Evolutionary conservation across 108 stramenopile species (phyloP), one percentile per base, ranked within the genome.

Genomic region (Nannochloropsis gaditana): DNA sequence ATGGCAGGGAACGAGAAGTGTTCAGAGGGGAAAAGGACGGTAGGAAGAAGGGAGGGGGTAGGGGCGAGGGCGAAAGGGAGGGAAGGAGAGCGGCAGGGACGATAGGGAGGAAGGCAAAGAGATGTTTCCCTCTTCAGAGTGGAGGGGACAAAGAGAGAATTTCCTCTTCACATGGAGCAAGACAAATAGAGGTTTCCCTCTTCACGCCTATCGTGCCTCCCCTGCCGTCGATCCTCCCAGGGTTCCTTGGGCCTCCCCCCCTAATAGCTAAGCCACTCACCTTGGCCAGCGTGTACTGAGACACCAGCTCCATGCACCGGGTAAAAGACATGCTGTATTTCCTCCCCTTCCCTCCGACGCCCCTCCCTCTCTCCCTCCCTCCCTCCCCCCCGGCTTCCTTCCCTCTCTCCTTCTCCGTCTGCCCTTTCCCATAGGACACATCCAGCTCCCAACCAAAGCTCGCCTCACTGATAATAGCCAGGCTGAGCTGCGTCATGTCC

Each of bases 271-370:
- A 73, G 4, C 59, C n/a, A 73, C 59, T n/a, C n/a, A 73, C 59
- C 59, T 73, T 73, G n/a, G 59, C 59, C 59, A 73, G n/a, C 59
- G 59, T 73, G 59, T 73, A n/a, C 4, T 73, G 59, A n/a, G 59
- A 73, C 19, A 73, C 59, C 59, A 73, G 15, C n/a, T 73, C 2
- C 59, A 73, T 73, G 59, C 59, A 73, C 59, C n/a, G 15, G 6
- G 59, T 73, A 73, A 73, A 73, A 2, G 59, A 73, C 59, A 73
- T 73, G 59, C 19, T 73, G 59, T 73, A 73, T 8, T n/a, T 15
- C 59, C 59, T n/a, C 15, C n/a, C 59, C 59, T 73, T 50, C 15
- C 47, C 47, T 15, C 47, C 59, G 19, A 2, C 2, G 19, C 15
- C 59, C 19, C 0, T 50, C 47, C 15, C 59, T n/a, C 59, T 3